Base-by-base conservation (phyloP, 148 eudicot species). In the Linanthus parryae region DNA sequence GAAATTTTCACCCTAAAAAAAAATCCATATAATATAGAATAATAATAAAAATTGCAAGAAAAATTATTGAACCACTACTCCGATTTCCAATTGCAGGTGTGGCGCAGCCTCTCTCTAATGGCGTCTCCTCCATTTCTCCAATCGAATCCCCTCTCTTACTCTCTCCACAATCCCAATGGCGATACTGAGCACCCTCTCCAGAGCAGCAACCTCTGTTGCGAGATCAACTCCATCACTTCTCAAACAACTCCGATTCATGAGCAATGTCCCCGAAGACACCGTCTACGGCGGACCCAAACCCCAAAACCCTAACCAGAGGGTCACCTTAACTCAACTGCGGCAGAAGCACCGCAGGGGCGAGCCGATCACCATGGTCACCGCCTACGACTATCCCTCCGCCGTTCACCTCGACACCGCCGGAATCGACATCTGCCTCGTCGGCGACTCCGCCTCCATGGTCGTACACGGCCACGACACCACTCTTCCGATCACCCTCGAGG, bases 391-490 rank as follows among this genome's bases (percentile, higher is more conserved):
- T 58, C 96, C 99, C 2, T 81, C 96, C 0, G 91, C 88, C 0
- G 96, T 92, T 8, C 99, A 92, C 59, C 43, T 92, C 11, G 94
- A 92, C 62, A 51, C 75, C 15, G 96, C 99, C 23, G 94, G 91
- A 7, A 84, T 92, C 2, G 99, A 92, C 15, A 55, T 92, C 5
- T 84, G 94, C 52, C 75, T 92, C 7, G 96, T 84, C 12, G 96
- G 99, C 0, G 99, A 92, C 48, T 92, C 99, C 0, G 96, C 99
- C 2, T 67, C 94, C 56, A 92, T 92, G 99, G 99, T 92, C 8
- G 94, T 92, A 4, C 99, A 92, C 45, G 96, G 96, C 5, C 67
- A 87, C 30, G 99, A 87, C 53, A 92, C 99, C 17, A 87, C 99
- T 1, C 52, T 92, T 57, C 99, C 99, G 0, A 77, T 92, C 18